Conservation (phyloP, 2,329 filamentous ascomycete species). For the Cadophora sp. region DNA sequence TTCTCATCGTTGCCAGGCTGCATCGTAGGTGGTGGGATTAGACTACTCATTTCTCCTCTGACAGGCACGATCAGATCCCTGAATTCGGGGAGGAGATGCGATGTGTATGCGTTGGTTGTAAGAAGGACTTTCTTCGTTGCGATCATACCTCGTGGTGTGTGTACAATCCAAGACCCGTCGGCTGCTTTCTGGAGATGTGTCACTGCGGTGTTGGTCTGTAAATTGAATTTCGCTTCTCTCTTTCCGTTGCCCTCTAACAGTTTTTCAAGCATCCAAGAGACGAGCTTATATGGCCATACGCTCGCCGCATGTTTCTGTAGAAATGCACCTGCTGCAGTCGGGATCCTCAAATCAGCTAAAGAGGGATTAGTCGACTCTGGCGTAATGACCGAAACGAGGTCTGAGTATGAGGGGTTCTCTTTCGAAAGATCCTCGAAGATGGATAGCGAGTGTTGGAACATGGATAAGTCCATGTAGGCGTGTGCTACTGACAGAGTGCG, state of each 20-base stretch:
- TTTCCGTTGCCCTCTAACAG: constrained; percentile 29
- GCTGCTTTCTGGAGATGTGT: constrained; percentile 51
- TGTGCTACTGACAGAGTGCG: constrained; percentile 67
- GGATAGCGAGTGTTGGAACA: constrained; percentile 58
- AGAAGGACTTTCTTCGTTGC: constrained; percentile 70
- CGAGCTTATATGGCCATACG: constrained; percentile 85
- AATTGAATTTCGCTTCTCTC: constrained; percentile 53
- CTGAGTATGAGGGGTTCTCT: constrained; percentile 62
- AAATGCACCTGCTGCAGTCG: constrained; percentile 66
- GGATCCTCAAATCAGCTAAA: constrained; percentile 60
- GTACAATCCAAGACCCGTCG: constrained; percentile 60
- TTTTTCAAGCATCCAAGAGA: constrained; percentile 70
- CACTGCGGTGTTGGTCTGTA: constrained; percentile 77
- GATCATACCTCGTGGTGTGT: constrained; percentile 74
- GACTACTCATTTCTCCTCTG: constrained; percentile 73
- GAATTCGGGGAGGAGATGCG: constrained; percentile 73
- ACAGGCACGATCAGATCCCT: constrained; percentile 77
- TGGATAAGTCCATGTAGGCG: constrained; percentile 61
- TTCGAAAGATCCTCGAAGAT: constrained; percentile 58
- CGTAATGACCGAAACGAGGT: constrained; percentile 45
- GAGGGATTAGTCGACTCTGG: constrained; percentile 42
- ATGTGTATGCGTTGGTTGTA: constrained; percentile 86
- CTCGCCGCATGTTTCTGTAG: constrained; percentile 70
- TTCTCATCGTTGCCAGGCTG: constrained; percentile 23
- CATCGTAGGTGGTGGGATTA: constrained; percentile 59